These are phyloP conservation scores for Daphne laureola DNA, from an alignment of 441 rosid genomes.

Conservation along the genomic window DNA sequence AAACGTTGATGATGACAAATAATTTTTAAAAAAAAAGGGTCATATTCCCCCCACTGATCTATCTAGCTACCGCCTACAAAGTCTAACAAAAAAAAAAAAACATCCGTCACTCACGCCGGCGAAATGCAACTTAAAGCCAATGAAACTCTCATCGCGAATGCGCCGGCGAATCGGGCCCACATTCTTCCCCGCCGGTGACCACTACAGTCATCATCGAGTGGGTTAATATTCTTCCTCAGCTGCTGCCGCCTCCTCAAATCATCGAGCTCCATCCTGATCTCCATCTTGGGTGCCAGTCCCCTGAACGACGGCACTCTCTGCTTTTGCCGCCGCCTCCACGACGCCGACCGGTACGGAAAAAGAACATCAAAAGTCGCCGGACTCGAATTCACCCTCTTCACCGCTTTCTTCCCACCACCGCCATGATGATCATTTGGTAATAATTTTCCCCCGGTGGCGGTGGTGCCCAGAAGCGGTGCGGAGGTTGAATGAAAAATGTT, in stretches of 20 bases:
- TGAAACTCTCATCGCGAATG: constrained; percentile 10
- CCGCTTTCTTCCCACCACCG: too few relatives aligned
- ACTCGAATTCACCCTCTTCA: background rate
- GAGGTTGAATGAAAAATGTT: constrained; percentile 7
- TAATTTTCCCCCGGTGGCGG: too few relatives aligned
- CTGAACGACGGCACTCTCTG: constrained; percentile 13
- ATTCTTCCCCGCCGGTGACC: too few relatives aligned
- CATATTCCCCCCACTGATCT: too few relatives aligned
- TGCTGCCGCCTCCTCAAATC: constrained; percentile 26
- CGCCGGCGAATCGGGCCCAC: constrained; percentile 10
- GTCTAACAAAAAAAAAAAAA: too few relatives aligned
- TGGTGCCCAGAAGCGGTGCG: background rate
- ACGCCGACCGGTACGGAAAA: too few relatives aligned
- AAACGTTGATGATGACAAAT: too few relatives aligned
- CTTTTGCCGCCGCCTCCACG: background rate
- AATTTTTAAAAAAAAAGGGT: too few relatives aligned
- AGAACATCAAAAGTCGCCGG: background rate
- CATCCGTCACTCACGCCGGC: constrained; percentile 3
- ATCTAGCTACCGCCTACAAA: too few relatives aligned
- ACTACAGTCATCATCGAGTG: too few relatives aligned
- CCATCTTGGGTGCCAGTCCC: constrained; percentile 18
- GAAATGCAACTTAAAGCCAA: constrained; percentile 15
- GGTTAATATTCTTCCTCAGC: constrained; percentile 15
- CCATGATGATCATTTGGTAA: too few relatives aligned
- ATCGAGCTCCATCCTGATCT: constrained; percentile 20